These are phyloP conservation scores for Mycena metata DNA, from an alignment of 768 basidiomycete genomes.

Conservation along the genomic window DNA sequence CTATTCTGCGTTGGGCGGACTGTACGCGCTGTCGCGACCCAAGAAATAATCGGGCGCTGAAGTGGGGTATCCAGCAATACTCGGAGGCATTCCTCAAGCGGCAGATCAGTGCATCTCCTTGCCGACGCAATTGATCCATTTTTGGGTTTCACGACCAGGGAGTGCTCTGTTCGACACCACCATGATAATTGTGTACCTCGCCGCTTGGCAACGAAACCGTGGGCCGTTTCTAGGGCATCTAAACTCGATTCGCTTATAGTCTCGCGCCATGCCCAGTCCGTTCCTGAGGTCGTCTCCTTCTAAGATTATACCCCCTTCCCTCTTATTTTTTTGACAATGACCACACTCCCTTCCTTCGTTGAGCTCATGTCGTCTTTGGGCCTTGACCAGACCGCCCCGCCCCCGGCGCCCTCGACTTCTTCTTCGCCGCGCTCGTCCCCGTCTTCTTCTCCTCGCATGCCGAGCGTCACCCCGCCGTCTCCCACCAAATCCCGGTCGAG, in stretches of 20 bases:
- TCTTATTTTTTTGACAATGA: slow-evolving; percentile 59
- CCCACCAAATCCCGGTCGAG: slow-evolving; percentile 60
- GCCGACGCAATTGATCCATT: slow-evolving; percentile 69
- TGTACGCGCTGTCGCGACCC: not conserved
- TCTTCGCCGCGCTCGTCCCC: slow-evolving; percentile 63
- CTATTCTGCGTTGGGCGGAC: not conserved
- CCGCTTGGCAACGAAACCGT: slow-evolving; percentile 68
- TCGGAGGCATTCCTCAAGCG: slow-evolving; percentile 42
- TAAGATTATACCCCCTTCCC: slow-evolving; percentile 50
- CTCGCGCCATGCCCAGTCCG: slow-evolving; percentile 12
- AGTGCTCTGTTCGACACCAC: slow-evolving; percentile 49
- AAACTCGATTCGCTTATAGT: slow-evolving; percentile 54
- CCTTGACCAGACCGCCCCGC: slow-evolving; percentile 63
- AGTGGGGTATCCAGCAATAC: slow-evolving; percentile 22
- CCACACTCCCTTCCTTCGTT: slow-evolving; percentile 87
- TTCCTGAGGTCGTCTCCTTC: slow-evolving; percentile 45
- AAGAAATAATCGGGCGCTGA: not conserved
- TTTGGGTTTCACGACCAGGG: slow-evolving; percentile 57
- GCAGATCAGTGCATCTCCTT: slow-evolving; percentile 66
- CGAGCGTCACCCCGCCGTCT: slow-evolving; percentile 50
- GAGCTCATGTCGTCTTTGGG: slow-evolving; percentile 90
- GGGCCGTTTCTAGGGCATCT: slow-evolving; percentile 66
- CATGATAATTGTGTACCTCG: slow-evolving; percentile 55
- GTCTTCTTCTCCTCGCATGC: slow-evolving; percentile 53
- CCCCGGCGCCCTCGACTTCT: slow-evolving; percentile 54